Base-by-base conservation (phyloP, 177 flowering plant genomes). In the Vitis hybrid region DNA sequence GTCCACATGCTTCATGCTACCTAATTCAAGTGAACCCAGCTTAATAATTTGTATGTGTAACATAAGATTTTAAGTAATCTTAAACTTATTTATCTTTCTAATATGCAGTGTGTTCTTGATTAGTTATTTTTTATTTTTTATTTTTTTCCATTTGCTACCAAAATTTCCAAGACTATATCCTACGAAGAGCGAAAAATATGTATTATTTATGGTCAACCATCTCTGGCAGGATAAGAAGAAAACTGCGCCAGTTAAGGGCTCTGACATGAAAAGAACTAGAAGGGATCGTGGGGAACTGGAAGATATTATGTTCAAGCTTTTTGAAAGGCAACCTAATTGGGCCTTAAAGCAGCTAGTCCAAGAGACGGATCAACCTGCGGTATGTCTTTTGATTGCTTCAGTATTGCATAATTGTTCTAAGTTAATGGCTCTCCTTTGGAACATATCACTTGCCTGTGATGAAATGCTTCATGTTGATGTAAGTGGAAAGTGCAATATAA, bases 351-450 rank as follows among this genome's bases (percentile, higher is more conserved):
- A 91, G 80, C 90, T 95, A 50, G 97, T 95, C 58, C 93, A 89
- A 76, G 97, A 91, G 79, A 95, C 99, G 0, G 97, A 95, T 82
- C 99, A 95, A 78, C 99, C 99, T 67, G 96, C 93, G 69, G 99
- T 95, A 90, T 70, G 85, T 75, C 59, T 67, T 61, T 72, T 67
- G 8, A 56, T 65, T 66, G 39, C 2, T 57, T 56, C 45, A 39
- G 45, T 39, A 39, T 5, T 39, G 45, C 45, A 10, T 53, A 10
- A 22, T 57, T 73, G 54, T n/a, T 13, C 13, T 45, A 19, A 7
- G n/a, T 49, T 51, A 59, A 10, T 34, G 9, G 12, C 59, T n/a
- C 2, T 61, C 12, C 50, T 56, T 51, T 29, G 39, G 19, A 10
- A 49, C 50, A 12, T 10, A 8, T 50, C 64, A 55, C 61, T 16